Evolutionary conservation across 2,329 filamentous ascomycete genomes (phyloP).

Genomic region (Chalaropsis ovoidea): DNA sequence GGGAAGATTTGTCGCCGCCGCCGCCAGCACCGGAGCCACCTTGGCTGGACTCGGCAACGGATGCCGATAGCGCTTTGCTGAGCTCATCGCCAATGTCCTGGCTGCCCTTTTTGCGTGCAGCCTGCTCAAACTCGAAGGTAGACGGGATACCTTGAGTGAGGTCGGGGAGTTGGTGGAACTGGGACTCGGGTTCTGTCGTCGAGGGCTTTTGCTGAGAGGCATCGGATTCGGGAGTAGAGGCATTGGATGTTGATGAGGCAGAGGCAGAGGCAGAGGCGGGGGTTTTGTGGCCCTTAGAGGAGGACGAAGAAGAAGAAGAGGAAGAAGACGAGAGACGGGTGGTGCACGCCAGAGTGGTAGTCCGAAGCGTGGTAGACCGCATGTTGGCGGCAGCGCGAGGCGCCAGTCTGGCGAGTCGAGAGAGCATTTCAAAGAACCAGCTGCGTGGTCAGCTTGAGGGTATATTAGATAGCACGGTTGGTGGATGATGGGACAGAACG

Average conservation of each 20-base stretch:
- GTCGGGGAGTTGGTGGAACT: slow-evolving; percentile 66
- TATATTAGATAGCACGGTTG: background rate
- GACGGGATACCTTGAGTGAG: slow-evolving; percentile 91
- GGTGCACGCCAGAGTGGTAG: slow-evolving; percentile 20
- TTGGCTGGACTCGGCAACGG: slow-evolving; percentile 32
- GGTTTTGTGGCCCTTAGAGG: background rate
- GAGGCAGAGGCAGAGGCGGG: background rate
- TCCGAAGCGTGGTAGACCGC: slow-evolving; percentile 26
- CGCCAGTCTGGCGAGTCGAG: slow-evolving; percentile 12
- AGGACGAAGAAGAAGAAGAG: too few relatives aligned
- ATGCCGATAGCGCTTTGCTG: slow-evolving; percentile 30
- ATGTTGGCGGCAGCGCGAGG: slow-evolving; percentile 24
- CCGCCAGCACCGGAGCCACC: slow-evolving; percentile 26
- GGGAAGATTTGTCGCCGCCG: slow-evolving; percentile 47
- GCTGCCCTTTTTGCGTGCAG: slow-evolving; percentile 26
- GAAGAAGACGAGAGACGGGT: slow-evolving; percentile 1
- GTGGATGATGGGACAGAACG: background rate
- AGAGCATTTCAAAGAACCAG: slow-evolving; percentile 5
- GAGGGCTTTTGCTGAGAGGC: slow-evolving; percentile 5
- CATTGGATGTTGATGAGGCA: background rate
- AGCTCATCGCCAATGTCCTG: slow-evolving; percentile 31
- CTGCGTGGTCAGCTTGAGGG: background rate
- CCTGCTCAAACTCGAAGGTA: slow-evolving; percentile 69
- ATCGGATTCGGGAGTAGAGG: background rate
- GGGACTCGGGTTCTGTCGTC: slow-evolving; percentile 29